Conservation (phyloP, 2,329 filamentous ascomycete genomes). For the Hypoxylon sp. region DNA sequence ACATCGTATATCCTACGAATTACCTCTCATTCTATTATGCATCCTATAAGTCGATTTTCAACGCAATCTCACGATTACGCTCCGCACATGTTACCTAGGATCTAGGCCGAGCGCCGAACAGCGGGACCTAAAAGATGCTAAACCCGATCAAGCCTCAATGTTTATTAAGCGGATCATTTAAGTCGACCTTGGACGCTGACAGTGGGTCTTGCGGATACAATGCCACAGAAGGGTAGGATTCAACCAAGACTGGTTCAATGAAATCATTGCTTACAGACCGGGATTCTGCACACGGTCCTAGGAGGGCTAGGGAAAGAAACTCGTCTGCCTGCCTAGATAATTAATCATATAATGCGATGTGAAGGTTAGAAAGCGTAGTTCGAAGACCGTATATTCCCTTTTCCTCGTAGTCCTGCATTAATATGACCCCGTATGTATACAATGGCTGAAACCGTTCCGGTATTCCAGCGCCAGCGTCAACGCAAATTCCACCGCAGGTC, state of each 20-base stretch:
- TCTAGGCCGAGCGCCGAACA: constrained; percentile 16
- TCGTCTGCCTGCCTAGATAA: constrained; percentile 39
- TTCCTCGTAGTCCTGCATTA: constrained; percentile 18
- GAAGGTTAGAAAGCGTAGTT: constrained; percentile 7
- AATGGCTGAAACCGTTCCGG: constrained; percentile 43
- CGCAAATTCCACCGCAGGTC: constrained; percentile 56
- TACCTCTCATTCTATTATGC: neutral
- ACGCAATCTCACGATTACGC: constrained; percentile 15
- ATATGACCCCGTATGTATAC: constrained; percentile 12
- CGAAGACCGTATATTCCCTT: constrained; percentile 21
- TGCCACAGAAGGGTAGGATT: constrained; percentile 40
- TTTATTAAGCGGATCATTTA: constrained; percentile 30
- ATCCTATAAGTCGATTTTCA: constrained; percentile 18
- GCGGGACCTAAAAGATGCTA: constrained; percentile 31
- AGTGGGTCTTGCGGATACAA: constrained; percentile 35
- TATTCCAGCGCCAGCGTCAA: constrained; percentile 52
- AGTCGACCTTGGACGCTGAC: constrained; percentile 28
- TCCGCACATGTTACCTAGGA: constrained; percentile 10
- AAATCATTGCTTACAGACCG: constrained; percentile 32
- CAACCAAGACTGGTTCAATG: constrained; percentile 35
- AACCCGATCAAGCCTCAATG: constrained; percentile 11
- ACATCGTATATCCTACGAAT: neutral
- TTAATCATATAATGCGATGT: constrained; percentile 37
- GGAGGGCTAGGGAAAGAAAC: constrained; percentile 9
- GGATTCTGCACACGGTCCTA: constrained; percentile 11